Percentiles rank a stretch among this genome's conserved stretches.
Evolutionary conservation across 768 basidiomycete genomes (phyloP).

Genomic region (Suillus discolor): DNA sequence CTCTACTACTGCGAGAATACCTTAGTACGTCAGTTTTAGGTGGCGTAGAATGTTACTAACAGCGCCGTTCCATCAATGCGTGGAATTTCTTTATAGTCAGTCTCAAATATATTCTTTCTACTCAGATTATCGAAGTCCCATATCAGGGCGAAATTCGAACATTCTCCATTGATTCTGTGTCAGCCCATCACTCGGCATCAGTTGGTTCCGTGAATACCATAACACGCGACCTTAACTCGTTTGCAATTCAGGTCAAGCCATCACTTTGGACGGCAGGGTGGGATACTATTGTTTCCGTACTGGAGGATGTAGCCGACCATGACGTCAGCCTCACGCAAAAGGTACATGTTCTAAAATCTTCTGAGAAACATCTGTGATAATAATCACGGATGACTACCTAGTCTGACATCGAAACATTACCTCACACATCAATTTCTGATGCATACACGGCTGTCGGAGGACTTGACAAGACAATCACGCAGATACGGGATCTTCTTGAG

Average conservation of each 20-base stretch:
- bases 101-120: conserved; percentile 64
- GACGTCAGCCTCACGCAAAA: conserved; percentile 34
- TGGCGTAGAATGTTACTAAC: neutral
- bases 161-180: conserved; percentile 57
- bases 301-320: conserved; percentile 30
- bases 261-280: conserved; percentile 66
- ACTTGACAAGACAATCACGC: conserved; percentile 80
- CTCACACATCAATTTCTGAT: conserved; percentile 44
- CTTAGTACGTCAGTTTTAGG: conserved; percentile 50
- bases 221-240: conserved; percentile 40
- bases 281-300: conserved; percentile 61
- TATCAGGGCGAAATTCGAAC: conserved; percentile 64
- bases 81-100: conserved; percentile 52
- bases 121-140: conserved; percentile 60
- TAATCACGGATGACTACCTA: conserved; percentile 28
- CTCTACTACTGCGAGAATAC: conserved; percentile 62
- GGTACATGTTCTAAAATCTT: conserved; percentile 25
- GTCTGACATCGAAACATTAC: conserved; percentile 50
- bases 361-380: conserved; percentile 12
- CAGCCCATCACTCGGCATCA: conserved; percentile 25
- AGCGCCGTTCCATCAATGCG: conserved; percentile 11
- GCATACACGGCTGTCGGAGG: conserved; percentile 90
- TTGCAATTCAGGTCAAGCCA: conserved; percentile 45
- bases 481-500: conserved; percentile 85
- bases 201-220: conserved; percentile 35